Base-by-base conservation (phyloP, 176 grass and related monocot species). In the Guadua angustifolia region DNA sequence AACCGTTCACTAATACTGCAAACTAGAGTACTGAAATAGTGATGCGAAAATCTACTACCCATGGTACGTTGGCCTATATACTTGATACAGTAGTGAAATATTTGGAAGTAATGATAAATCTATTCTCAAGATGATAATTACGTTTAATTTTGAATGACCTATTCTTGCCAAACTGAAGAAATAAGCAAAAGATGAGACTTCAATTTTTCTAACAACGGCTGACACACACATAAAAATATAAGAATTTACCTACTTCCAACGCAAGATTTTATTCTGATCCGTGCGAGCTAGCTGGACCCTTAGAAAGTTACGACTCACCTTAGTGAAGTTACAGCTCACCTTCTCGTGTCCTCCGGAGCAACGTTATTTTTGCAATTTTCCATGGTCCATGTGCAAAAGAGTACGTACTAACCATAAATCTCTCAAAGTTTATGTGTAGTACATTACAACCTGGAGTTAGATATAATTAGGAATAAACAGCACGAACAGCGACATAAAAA, bases 241-340 rank as follows among this genome's bases (percentile, higher is more conserved):
- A 7, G 38, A 60, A 70, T 15, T 71, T 59, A 45, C 38, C 18
- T 26, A 40, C 66, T 29, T 71, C 9, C 24, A 69, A 21, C 38
- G 29, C 38, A 57, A 59, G 39, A 22, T 58, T 56, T 32, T 43
- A 25, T 58, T 81, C 50, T 71, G 15, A 58, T 82, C 38, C 79
- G 35, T 71, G 51, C 46, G 66, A 71, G 53, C 14, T 82, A 77
- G 33, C 14, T 77, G 40, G 12, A 29, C 57, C 10, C 50, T 12
- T 59, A 26, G 79, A 71, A 59, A 71, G 38, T 40, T 33, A 29
- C 67, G 26, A 59, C 79, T 82, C 36, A 68, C 36, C 66, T 45
- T 14, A 45, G 79, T 59, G 79, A 82, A 58, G 79, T 58, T 58
- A 71, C 66, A 60, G 22, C 22, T 46, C 51, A 82, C 15, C 66